Percentiles rank a stretch among this genome's conserved stretches.
phyloP scores from a whole-genome alignment of 225 moss, liverwort and hornwort species.

The Pseudoscleropodium purum region DNA sequence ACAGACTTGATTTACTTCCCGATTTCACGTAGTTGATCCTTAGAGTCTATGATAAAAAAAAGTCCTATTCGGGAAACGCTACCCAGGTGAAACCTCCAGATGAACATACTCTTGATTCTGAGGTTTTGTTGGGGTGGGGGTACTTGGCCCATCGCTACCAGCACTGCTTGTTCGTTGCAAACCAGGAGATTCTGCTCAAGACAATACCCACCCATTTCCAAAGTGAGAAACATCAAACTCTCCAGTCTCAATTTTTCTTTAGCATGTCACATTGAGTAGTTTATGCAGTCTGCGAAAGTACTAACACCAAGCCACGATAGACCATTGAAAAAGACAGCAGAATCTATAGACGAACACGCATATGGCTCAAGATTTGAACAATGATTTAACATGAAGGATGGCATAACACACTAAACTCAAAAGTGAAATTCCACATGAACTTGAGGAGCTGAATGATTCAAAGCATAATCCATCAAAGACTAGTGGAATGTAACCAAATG shows the following conservation, averaged over 20 bases:
- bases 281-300: neutral
- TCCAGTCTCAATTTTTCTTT: neutral
- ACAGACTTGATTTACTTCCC: neutral
- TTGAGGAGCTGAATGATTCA: neutral
- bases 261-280: neutral
- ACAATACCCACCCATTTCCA: neutral
- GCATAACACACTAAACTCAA: neutral
- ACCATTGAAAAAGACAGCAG: neutral
- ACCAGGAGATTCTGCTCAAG: constrained; percentile 17
- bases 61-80: neutral
- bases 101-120: constrained; percentile 60
- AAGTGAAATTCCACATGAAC: neutral
- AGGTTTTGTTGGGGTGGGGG: constrained; percentile 25
- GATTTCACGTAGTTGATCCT: neutral
- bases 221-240: neutral
- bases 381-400: neutral
- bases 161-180: constrained; percentile 43
- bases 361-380: neutral
- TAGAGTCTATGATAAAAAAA: neutral
- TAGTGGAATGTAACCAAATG: neutral
- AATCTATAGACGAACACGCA: neutral
- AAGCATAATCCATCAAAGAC: neutral
- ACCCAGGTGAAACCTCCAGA: neutral
- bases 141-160: constrained; percentile 40
- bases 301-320: neutral